A percentile compares a stretch with the other conserved stretches of the same genome.
Evolutionary conservation across 352 stramenopile species (phyloP).

Genomic region (Globisporangium perplexum): DNA sequence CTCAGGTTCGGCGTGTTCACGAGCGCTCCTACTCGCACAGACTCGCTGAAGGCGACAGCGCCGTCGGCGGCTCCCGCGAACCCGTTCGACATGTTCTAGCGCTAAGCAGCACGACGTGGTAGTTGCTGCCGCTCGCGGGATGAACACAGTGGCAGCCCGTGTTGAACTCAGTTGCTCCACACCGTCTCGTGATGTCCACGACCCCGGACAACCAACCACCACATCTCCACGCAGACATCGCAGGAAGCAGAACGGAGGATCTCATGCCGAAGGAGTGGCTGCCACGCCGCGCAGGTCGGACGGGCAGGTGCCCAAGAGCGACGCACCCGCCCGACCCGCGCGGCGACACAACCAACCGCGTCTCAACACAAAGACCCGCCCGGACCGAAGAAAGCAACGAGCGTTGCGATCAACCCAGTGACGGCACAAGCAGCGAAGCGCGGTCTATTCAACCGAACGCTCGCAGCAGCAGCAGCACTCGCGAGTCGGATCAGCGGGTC

Average conservation of each 20-base stretch:
- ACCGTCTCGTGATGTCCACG: no score
- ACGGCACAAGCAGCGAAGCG: constrained; percentile 50
- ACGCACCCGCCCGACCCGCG: not conserved
- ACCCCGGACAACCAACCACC: no score
- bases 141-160: no score
- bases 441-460: constrained; percentile 13
- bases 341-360: constrained; percentile 15
- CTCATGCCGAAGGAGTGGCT: constrained; percentile 28
- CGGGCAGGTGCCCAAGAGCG: no score
- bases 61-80: constrained; percentile 40
- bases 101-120: no score
- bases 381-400: constrained; percentile 87
- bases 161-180: no score
- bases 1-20: constrained; percentile 29
- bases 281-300: not conserved
- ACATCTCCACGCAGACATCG: no score
- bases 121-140: no score
- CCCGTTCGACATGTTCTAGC: constrained; percentile 83
- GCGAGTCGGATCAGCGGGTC: not conserved
- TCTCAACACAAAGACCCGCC: constrained; percentile 82
- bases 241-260: constrained; percentile 19
- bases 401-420: constrained; percentile 84
- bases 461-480: constrained; percentile 17
- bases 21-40: constrained; percentile 25
- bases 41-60: constrained; percentile 18